Percentiles rank a stretch among this genome's conserved stretches.
These are phyloP conservation scores for Trypanosoma platydactyli DNA, from an alignment of 208 protist genomes.

Conservation along the genomic window DNA sequence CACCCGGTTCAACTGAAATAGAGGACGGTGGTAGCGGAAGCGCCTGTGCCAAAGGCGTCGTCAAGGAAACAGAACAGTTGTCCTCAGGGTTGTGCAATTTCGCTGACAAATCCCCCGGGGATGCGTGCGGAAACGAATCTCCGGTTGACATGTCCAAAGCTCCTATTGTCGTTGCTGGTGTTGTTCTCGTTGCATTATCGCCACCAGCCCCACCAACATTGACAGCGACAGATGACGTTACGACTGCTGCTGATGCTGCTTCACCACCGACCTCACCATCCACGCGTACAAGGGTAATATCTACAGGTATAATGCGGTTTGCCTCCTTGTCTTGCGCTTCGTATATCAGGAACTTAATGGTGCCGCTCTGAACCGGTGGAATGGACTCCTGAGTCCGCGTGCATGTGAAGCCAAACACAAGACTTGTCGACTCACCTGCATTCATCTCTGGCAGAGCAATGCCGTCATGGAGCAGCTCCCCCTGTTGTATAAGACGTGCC, in stretches of 20 bases:
- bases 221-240: too few species aligned
- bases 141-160: too few species aligned
- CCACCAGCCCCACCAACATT: too few species aligned
- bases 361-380: slow-evolving; percentile 63
- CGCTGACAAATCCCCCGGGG: too few species aligned
- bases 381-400: slow-evolving; percentile 45
- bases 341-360: slow-evolving; percentile 77
- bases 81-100: too few species aligned
- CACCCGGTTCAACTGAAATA: slow-evolving; percentile 21
- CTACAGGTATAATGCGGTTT: slow-evolving; percentile 78
- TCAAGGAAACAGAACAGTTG: too few species aligned
- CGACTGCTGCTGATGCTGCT: not conserved
- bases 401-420: slow-evolving; percentile 61
- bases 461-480: slow-evolving; percentile 64
- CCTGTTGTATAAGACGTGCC: slow-evolving; percentile 34
- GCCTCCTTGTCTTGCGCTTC: slow-evolving; percentile 83
- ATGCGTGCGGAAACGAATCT: too few species aligned
- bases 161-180: too few species aligned
- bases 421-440: slow-evolving; percentile 64
- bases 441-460: slow-evolving; percentile 75
- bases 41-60: not conserved
- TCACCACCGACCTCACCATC: slow-evolving; percentile 43
- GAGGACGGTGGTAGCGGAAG: not conserved
- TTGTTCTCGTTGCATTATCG: too few species aligned
- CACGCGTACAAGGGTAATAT: slow-evolving; percentile 65